Evolutionary conservation across 2,329 filamentous ascomycete genomes (phyloP).

Genomic region (Fusarium citri): DNA sequence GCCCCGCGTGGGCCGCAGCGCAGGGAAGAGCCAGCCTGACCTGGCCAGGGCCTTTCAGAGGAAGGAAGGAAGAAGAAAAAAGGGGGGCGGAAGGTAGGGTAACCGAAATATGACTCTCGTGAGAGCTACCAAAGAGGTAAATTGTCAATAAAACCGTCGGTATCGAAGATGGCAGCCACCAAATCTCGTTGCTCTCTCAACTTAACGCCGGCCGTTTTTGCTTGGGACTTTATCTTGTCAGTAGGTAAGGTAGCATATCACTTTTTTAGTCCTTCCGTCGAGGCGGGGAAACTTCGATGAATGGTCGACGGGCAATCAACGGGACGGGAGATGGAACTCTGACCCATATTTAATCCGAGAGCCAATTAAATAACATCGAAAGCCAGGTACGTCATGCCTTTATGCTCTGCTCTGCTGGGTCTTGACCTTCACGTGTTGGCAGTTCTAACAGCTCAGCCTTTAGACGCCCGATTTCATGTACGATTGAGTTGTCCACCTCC

Average conservation of each 20-base stretch:
- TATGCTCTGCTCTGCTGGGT: not conserved
- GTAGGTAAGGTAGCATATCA: slow-evolving; percentile 9
- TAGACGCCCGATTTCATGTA: slow-evolving; percentile 26
- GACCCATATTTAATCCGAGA: slow-evolving; percentile 36
- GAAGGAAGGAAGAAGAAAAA: not conserved
- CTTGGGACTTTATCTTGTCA: slow-evolving; percentile 4
- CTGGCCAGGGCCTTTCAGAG: not conserved
- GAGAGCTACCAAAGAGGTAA: slow-evolving; percentile 1
- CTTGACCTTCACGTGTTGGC: slow-evolving; percentile 16
- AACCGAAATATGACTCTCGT: slow-evolving; percentile 1
- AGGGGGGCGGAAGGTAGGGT: slow-evolving; percentile 1
- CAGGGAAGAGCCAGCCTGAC: slow-evolving; percentile 26
- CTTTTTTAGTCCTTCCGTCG: slow-evolving; percentile 17
- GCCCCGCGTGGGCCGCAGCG: slow-evolving; percentile 35
- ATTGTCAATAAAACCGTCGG: slow-evolving; percentile 2
- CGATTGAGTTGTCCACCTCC: slow-evolving; percentile 13
- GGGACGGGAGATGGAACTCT: slow-evolving; percentile 9
- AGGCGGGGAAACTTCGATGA: slow-evolving; percentile 32
- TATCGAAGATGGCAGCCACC: slow-evolving; percentile 2
- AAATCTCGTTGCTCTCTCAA: slow-evolving; percentile 12
- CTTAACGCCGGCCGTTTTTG: slow-evolving; percentile 5
- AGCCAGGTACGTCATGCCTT: slow-evolving; percentile 28
- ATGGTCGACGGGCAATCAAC: not conserved
- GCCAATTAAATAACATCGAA: slow-evolving; percentile 34
- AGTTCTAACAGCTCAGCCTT: not conserved